phyloP scores from a whole-genome alignment of 352 stramenopile species.

The Globisporangium spiculum region DNA sequence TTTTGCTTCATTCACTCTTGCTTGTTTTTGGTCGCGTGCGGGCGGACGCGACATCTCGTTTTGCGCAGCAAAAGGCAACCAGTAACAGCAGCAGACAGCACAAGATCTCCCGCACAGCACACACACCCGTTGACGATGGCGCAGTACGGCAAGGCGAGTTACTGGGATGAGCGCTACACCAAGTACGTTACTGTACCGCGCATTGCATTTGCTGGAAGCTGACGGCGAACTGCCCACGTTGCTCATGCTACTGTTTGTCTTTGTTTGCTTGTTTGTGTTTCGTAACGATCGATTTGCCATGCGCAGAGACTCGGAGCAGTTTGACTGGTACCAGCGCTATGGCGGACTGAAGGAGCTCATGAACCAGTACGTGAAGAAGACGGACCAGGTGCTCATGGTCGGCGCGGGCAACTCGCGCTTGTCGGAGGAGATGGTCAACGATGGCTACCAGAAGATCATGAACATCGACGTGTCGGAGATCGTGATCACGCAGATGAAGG shows the following conservation, averaged over 20 bases:
- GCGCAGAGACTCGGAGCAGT: conserved; percentile 88
- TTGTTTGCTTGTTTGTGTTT: neutral
- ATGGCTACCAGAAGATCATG: conserved; percentile 93
- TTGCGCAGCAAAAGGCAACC: conserved; percentile 3
- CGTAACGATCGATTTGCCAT: too few relatives aligned
- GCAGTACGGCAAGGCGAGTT: conserved; percentile 91
- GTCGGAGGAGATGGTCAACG: conserved; percentile 95
- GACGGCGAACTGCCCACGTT: neutral
- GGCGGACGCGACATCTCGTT: conserved; percentile 12
- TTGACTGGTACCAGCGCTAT: conserved; percentile 95
- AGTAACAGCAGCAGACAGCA: neutral
- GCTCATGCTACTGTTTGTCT: neutral
- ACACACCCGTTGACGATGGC: conserved; percentile 46
- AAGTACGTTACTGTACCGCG: conserved; percentile 51
- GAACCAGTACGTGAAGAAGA: conserved; percentile 93
- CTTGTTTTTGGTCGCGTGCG: neutral
- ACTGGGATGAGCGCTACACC: conserved; percentile 95
- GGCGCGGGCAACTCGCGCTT: conserved; percentile 93
- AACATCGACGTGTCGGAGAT: conserved; percentile 96
- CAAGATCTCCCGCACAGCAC: neutral
- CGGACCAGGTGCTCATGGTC: conserved; percentile 91
- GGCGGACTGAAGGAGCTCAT: conserved; percentile 88
- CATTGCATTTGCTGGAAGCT: neutral
- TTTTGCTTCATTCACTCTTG: neutral
- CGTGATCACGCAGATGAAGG: conserved; percentile 92